These are phyloP conservation scores for Hura crepitans DNA, from an alignment of 441 rosid genomes.

Conservation along the genomic window DNA sequence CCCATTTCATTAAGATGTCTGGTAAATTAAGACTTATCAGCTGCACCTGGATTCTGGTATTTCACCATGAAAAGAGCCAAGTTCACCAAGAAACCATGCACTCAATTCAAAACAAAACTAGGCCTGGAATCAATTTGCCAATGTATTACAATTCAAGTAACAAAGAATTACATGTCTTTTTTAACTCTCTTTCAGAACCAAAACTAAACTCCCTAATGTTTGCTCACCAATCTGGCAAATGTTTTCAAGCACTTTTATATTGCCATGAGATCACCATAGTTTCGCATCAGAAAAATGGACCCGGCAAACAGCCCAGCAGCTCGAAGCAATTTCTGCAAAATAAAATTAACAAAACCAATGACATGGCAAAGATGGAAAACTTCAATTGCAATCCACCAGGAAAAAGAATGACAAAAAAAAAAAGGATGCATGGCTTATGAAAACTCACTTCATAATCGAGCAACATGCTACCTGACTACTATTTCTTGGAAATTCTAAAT, in stretches of 20 bases:
- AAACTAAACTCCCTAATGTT: neutral
- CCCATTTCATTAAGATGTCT: too few relatives aligned
- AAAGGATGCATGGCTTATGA: neutral
- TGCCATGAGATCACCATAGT: slow-evolving; percentile 76
- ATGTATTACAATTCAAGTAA: too few relatives aligned
- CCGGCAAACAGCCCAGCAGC: slow-evolving; percentile 70
- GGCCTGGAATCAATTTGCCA: too few relatives aligned
- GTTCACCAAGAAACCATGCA: too few relatives aligned
- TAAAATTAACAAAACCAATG: neutral
- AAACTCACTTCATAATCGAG: neutral
- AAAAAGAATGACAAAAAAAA: neutral
- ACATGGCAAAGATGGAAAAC: neutral
- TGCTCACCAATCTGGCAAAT: neutral
- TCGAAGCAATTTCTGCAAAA: slow-evolving; percentile 61
- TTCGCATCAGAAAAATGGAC: slow-evolving; percentile 68
- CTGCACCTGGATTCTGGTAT: too few relatives aligned
- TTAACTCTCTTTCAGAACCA: neutral
- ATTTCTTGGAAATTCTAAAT: neutral
- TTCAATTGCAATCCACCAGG: neutral
- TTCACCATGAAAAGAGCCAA: too few relatives aligned
- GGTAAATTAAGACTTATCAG: too few relatives aligned
- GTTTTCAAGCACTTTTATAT: slow-evolving; percentile 32
- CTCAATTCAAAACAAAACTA: too few relatives aligned
- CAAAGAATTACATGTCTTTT: too few relatives aligned
- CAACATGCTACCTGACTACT: neutral